Conservation (phyloP, 208 protist genomes). For the Tritrichomonas foetus region DNA sequence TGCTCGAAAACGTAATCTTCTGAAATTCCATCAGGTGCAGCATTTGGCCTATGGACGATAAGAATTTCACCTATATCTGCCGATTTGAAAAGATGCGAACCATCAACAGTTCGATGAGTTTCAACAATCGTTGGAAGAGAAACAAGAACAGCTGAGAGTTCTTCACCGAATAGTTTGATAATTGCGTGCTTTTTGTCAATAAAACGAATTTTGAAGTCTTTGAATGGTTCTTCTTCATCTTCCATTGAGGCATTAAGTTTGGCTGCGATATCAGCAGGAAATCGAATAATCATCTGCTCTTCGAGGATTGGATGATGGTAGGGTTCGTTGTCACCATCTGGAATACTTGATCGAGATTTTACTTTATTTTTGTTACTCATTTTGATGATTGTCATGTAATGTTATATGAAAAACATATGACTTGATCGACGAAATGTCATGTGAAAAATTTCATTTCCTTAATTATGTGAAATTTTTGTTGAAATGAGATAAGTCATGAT, state of each 20-base stretch:
- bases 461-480: too few relatives aligned
- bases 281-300: conserved; percentile 35
- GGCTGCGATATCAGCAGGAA: not conserved
- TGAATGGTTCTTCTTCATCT: not conserved
- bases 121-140: conserved; percentile 24
- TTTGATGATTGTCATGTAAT: too few relatives aligned
- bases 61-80: conserved; percentile 39
- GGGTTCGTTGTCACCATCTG: conserved; percentile 11
- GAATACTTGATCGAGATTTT: not conserved
- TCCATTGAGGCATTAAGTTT: not conserved
- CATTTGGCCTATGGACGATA: not conserved
- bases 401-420: too few relatives aligned
- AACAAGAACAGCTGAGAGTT: not conserved
- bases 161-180: not conserved
- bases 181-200: not conserved
- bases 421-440: too few relatives aligned
- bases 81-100: conserved; percentile 34
- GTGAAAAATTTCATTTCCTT: too few relatives aligned
- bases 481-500: too few relatives aligned
- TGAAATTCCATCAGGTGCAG: not conserved
- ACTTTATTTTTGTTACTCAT: not conserved
- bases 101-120: conserved; percentile 26
- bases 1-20: not conserved
- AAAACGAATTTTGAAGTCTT: not conserved
- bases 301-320: conserved; percentile 16